These are phyloP conservation scores for Neurospora africana DNA, from an alignment of 495 filamentous ascomycete species.

Conservation along the genomic window DNA sequence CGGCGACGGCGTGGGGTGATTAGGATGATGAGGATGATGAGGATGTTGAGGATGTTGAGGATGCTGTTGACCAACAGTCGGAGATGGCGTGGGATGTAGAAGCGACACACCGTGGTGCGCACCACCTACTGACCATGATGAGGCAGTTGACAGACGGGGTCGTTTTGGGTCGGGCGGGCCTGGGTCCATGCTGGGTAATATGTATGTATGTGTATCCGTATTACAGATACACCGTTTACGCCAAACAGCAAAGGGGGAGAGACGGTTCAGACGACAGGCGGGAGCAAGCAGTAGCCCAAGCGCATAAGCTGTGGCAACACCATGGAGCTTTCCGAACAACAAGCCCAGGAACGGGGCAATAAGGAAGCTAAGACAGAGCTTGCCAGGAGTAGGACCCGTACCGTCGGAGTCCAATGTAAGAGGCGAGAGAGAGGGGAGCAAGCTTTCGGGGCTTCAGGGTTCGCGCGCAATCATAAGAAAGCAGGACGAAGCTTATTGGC, in stretches of 20 bases:
- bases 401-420: background rate
- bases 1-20: constrained; percentile 30
- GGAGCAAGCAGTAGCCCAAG: constrained; percentile 10
- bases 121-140: constrained; percentile 32
- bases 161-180: constrained; percentile 38
- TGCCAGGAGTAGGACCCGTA: constrained; percentile 3
- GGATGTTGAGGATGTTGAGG: constrained; percentile 8
- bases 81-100: constrained; percentile 33
- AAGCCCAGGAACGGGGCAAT: background rate
- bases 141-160: constrained; percentile 33
- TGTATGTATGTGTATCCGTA: constrained; percentile 30
- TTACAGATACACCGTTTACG: constrained; percentile 22
- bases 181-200: constrained; percentile 42
- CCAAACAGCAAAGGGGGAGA: constrained; percentile 20
- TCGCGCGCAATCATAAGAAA: constrained; percentile 3
- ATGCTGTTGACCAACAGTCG: constrained; percentile 21
- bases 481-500: constrained; percentile 9
- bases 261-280: constrained; percentile 16
- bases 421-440: background rate
- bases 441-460: constrained; percentile 3
- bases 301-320: constrained; percentile 15
- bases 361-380: background rate
- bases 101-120: constrained; percentile 35
- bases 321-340: constrained; percentile 10
- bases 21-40: constrained; percentile 18